These are phyloP conservation scores for Platanthera guangdongensis DNA, from an alignment of 106 monocot species.

Conservation along the genomic window DNA sequence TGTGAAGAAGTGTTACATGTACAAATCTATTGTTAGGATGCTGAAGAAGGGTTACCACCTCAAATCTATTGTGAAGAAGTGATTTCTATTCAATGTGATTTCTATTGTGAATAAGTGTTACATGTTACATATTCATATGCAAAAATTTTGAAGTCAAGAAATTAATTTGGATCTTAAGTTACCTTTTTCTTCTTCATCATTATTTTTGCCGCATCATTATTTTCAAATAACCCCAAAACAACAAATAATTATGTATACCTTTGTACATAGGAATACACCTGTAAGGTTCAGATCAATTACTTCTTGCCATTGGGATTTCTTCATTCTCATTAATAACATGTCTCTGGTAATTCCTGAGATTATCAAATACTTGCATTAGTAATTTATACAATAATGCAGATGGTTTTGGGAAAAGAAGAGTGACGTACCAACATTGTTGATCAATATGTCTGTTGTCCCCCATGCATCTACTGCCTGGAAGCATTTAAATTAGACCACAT, in stretches of 20 bases:
- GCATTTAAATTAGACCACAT: conserved; percentile 1
- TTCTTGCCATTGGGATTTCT: conserved; percentile 84
- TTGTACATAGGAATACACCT: conserved; percentile 81
- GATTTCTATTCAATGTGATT: too few relatives aligned
- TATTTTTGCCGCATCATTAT: conserved; percentile 76
- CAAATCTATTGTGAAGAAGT: too few relatives aligned
- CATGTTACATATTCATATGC: too few relatives aligned
- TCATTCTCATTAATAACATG: conserved; percentile 86
- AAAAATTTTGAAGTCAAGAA: not conserved
- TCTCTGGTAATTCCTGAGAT: conserved; percentile 73
- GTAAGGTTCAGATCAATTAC: conserved; percentile 89
- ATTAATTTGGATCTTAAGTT: not conserved
- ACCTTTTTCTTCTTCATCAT: conserved; percentile 99
- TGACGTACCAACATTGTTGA: conserved; percentile 72
- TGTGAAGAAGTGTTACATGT: too few relatives aligned
- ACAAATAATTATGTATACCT: conserved; percentile 27
- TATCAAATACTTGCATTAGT: not conserved
- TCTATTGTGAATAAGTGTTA: too few relatives aligned
- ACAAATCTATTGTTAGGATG: too few relatives aligned
- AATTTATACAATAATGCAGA: not conserved
- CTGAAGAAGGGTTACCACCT: too few relatives aligned
- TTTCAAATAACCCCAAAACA: conserved; percentile 1
- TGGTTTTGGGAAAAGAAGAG: not conserved
- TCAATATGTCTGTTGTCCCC: conserved; percentile 74
- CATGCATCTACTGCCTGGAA: conserved; percentile 68